Conservation (phyloP, 2,329 filamentous ascomycete genomes). For the Penicillium digitatum region DNA sequence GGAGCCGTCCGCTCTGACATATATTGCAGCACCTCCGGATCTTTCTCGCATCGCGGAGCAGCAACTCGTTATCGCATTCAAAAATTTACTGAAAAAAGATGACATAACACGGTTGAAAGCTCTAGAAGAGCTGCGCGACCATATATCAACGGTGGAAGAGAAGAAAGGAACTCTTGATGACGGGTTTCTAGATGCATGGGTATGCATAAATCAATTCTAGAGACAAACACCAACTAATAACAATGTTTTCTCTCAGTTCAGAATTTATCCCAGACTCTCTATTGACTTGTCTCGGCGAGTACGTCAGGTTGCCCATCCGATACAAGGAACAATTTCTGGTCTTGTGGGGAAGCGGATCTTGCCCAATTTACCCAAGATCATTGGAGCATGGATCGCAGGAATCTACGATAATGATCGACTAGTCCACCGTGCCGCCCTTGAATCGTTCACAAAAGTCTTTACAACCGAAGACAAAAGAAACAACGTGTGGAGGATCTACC, state of each 20-base stretch:
- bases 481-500: slow-evolving; percentile 76
- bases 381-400: slow-evolving; percentile 88
- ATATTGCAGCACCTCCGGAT: slow-evolving; percentile 80
- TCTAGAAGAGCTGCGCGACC: slow-evolving; percentile 73
- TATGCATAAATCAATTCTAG: slow-evolving; percentile 44
- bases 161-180: slow-evolving; percentile 67
- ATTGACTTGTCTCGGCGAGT: slow-evolving; percentile 87
- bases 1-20: slow-evolving; percentile 67
- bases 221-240: slow-evolving; percentile 4
- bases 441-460: slow-evolving; percentile 72
- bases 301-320: slow-evolving; percentile 74
- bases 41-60: slow-evolving; percentile 72
- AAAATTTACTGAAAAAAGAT: slow-evolving; percentile 90
- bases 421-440: slow-evolving; percentile 70
- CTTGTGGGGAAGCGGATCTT: slow-evolving; percentile 75
- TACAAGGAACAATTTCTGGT: slow-evolving; percentile 62
- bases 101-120: slow-evolving; percentile 87
- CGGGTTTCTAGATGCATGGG: slow-evolving; percentile 82
- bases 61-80: slow-evolving; percentile 82
- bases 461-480: slow-evolving; percentile 72
- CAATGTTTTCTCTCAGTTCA: slow-evolving; percentile 55
- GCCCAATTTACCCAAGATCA: slow-evolving; percentile 68
- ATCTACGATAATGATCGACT: slow-evolving; percentile 78
- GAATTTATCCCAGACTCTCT: slow-evolving; percentile 80
- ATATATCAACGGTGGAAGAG: slow-evolving; percentile 55